Evolutionary conservation across 768 basidiomycete genomes (phyloP), one percentile per base, ranked within the genome.

Genomic region (Vishniacozyma victoriae): DNA sequence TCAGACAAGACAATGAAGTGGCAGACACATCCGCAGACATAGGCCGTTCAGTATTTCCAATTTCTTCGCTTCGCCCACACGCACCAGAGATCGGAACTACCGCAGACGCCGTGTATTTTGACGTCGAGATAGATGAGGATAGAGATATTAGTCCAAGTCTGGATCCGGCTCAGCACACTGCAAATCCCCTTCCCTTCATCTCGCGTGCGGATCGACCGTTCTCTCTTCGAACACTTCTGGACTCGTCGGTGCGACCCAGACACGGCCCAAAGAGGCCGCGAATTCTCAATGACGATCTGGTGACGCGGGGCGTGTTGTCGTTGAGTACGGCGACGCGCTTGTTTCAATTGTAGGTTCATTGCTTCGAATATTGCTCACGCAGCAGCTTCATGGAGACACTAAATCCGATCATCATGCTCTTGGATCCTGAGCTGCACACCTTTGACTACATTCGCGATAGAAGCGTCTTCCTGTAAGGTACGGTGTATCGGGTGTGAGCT

Each of bases 321-420:
- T 22, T 48, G 11, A 41, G 48, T 20, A 48, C 48, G 12, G 52
- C 52, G 3, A 45, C 29, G 11, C 39, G 41, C 14, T 19, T 53
- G 40, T 43, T 53, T 23, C 14, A 23, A 15, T 59, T 52, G 40
- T 45, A 12, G 20, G 41, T 51, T 22, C 15, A 13, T 24, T 18
- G 24, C 7, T 18, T 5, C 5, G 36, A 9, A n/a, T 7, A 9
- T 35, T n/a, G 31, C 41, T 41, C n/a, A 38, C n/a, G 19, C 11
- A 14, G 3, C 16, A 57, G 55, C 55, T 78, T 90, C 66, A 88
- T 85, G 73, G 66, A 86, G 46, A 85, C 87, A 50, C 78, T 91
- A 44, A 91, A 91, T 68, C 86, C 88, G 12, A 88, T 90, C 70
- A 82, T 90, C 73, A 86, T 85, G 66, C 76, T 91, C 25, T 88